A percentile compares a stretch with the other conserved stretches of the same genome.
phyloP scores from a whole-genome alignment of 441 rosid genomes.

The Manihot esculenta region DNA sequence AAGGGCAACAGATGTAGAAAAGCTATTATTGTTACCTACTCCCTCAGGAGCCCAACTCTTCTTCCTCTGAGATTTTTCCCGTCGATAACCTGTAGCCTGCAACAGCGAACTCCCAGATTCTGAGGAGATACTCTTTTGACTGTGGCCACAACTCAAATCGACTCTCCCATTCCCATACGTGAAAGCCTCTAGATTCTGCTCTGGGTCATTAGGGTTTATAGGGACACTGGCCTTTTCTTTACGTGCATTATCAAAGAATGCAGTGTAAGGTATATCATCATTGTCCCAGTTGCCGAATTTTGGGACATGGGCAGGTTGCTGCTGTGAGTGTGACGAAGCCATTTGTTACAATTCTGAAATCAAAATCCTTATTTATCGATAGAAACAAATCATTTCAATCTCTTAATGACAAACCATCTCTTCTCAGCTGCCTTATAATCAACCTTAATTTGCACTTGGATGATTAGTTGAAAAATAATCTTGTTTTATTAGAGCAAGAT shows the following conservation, averaged over 20 bases:
- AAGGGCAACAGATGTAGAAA: not conserved
- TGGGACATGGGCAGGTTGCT: slow-evolving; percentile 44
- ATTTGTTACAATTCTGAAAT: not conserved
- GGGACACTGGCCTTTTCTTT: slow-evolving; percentile 34
- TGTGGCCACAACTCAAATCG: slow-evolving; percentile 12
- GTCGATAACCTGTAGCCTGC: slow-evolving; percentile 2
- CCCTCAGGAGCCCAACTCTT: slow-evolving; percentile 8
- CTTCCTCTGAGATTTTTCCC: not conserved
- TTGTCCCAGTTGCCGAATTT: slow-evolving; percentile 62
- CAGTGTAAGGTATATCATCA: slow-evolving; percentile 44
- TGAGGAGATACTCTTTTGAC: not conserved
- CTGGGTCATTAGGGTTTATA: slow-evolving; percentile 56
- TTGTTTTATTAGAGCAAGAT: too few species aligned
- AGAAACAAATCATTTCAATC: not conserved
- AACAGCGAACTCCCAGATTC: slow-evolving; percentile 6
- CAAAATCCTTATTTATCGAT: too few species aligned
- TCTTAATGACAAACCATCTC: not conserved
- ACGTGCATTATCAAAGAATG: slow-evolving; percentile 53
- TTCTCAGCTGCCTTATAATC: not conserved
- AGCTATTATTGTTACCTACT: slow-evolving; percentile 5
- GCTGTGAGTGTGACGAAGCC: slow-evolving; percentile 2
- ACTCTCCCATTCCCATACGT: not conserved
- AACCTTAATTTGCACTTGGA: not conserved
- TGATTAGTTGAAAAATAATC: not conserved
- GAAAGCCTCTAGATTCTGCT: slow-evolving; percentile 51